These are phyloP conservation scores for Setomelanomma holmii DNA, from an alignment of 2,329 filamentous ascomycete species.

Conservation along the genomic window DNA sequence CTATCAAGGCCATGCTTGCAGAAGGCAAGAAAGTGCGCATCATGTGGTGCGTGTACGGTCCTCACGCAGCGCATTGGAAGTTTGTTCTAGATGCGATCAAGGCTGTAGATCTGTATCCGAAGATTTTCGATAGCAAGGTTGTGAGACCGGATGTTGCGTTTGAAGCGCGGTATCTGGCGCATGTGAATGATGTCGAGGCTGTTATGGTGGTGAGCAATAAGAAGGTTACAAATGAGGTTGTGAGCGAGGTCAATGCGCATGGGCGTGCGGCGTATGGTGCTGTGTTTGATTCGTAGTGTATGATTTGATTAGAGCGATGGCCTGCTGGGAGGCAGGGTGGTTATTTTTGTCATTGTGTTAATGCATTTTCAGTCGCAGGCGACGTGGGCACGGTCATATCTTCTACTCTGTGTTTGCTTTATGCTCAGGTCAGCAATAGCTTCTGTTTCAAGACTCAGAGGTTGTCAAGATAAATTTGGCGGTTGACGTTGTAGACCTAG, in stretches of 20 bases:
- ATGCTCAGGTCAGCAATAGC: too few relatives aligned
- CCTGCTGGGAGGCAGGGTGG: too few relatives aligned
- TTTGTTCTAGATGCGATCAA: conserved; percentile 20
- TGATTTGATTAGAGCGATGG: background rate
- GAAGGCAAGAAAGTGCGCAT: conserved; percentile 12
- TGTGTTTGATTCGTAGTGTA: conserved; percentile 29
- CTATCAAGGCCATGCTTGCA: conserved; percentile 10
- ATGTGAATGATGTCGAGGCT: conserved; percentile 12
- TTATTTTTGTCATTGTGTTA: background rate
- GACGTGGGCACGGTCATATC: too few relatives aligned
- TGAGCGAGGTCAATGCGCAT: conserved; percentile 13
- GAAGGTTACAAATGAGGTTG: conserved; percentile 20
- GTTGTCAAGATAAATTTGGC: too few relatives aligned
- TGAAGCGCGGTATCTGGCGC: conserved; percentile 13
- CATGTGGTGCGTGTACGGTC: conserved; percentile 25
- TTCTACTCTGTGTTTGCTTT: too few relatives aligned
- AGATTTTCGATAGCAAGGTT: conserved; percentile 18
- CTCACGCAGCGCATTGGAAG: conserved; percentile 18
- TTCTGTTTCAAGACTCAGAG: too few relatives aligned
- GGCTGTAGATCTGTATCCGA: conserved; percentile 15
- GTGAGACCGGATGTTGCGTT: conserved; percentile 20
- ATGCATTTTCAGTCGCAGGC: background rate
- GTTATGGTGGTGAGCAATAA: conserved; percentile 32
- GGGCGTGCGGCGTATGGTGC: conserved; percentile 28
- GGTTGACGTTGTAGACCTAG: too few relatives aligned